Evolutionary conservation across 495 filamentous ascomycete genomes (phyloP).

Genomic region (Xylaria acuta): DNA sequence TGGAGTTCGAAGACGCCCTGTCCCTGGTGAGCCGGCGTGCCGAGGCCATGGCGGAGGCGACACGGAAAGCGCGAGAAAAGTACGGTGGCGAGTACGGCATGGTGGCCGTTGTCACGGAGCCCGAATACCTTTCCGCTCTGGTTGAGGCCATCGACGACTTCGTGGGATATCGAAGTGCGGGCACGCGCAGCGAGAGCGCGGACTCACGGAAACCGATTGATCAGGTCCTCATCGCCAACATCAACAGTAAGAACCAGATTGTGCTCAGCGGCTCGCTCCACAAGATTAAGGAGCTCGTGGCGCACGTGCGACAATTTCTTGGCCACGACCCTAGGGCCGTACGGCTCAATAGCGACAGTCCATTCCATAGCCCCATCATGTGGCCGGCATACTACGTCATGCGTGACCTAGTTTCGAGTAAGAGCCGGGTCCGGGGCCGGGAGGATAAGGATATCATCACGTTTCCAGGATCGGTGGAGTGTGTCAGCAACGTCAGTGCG

Average conservation of each 20-base stretch:
- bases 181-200: conserved; percentile 69
- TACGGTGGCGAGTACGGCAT: conserved; percentile 86
- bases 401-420: conserved; percentile 63
- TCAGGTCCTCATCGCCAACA: conserved; percentile 90
- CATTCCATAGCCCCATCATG: conserved; percentile 95
- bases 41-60: conserved; percentile 83
- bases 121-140: conserved; percentile 69
- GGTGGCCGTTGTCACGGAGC: conserved; percentile 89
- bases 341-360: conserved; percentile 83
- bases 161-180: conserved; percentile 68
- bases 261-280: conserved; percentile 89
- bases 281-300: conserved; percentile 81
- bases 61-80: conserved; percentile 63
- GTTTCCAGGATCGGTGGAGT: conserved; percentile 76
- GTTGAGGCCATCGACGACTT: conserved; percentile 82
- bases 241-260: conserved; percentile 96
- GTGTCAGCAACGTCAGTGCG: conserved; percentile 85
- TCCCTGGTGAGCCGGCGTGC: conserved; percentile 78
- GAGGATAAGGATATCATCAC: conserved; percentile 61
- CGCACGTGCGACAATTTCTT: conserved; percentile 88
- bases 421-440: conserved; percentile 53
- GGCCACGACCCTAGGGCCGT: conserved; percentile 94
- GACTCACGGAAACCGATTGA: conserved; percentile 74
- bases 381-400: conserved; percentile 78
- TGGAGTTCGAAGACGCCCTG: conserved; percentile 78